Percentiles rank a stretch among this genome's conserved stretches.
Evolutionary conservation across 2,329 filamentous ascomycete genomes (phyloP).

Genomic region (Stagonosporopsis chrysanthemi): DNA sequence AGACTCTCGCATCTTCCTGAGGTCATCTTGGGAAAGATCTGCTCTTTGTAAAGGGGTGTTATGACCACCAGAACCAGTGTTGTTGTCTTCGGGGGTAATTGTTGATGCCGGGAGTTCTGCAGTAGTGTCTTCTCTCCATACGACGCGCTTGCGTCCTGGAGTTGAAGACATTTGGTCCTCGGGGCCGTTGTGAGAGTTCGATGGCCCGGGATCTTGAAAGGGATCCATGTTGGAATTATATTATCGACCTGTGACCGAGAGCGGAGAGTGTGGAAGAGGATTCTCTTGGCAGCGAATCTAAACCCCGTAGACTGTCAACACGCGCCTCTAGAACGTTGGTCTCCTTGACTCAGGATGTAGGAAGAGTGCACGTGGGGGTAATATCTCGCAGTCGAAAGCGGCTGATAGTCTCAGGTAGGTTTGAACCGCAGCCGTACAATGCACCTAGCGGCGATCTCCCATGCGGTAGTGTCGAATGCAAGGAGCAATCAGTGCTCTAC

Average conservation of each 20-base stretch:
- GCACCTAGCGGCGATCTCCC: constrained; percentile 28
- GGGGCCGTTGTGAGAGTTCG: constrained; percentile 23
- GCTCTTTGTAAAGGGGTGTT: constrained; percentile 40
- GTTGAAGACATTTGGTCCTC: constrained; percentile 41
- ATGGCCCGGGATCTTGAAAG: constrained; percentile 30
- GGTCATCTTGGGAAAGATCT: constrained; percentile 47
- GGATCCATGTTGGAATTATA: constrained; percentile 40
- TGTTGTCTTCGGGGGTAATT: constrained; percentile 31
- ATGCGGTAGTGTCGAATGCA: constrained; percentile 24
- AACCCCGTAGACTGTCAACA: constrained; percentile 16
- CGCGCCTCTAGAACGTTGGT: constrained; percentile 23
- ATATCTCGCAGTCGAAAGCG: constrained; percentile 19
- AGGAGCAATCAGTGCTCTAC: constrained; percentile 24
- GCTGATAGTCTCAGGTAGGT: constrained; percentile 23
- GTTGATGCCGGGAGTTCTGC: constrained; percentile 23
- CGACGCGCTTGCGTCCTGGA: constrained; percentile 45
- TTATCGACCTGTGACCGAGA: constrained; percentile 16
- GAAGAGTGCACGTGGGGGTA: constrained; percentile 27
- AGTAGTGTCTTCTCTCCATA: constrained; percentile 38
- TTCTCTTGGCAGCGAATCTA: constrained; percentile 12
- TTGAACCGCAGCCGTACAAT: constrained; percentile 23
- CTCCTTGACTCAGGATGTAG: constrained; percentile 24
- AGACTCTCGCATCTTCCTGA: constrained; percentile 43
- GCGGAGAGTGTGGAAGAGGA: constrained; percentile 5
- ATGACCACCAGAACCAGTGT: constrained; percentile 37